Base-by-base conservation (phyloP, 2,329 filamentous ascomycete genomes). In the Cytospora paraplurivora region DNA sequence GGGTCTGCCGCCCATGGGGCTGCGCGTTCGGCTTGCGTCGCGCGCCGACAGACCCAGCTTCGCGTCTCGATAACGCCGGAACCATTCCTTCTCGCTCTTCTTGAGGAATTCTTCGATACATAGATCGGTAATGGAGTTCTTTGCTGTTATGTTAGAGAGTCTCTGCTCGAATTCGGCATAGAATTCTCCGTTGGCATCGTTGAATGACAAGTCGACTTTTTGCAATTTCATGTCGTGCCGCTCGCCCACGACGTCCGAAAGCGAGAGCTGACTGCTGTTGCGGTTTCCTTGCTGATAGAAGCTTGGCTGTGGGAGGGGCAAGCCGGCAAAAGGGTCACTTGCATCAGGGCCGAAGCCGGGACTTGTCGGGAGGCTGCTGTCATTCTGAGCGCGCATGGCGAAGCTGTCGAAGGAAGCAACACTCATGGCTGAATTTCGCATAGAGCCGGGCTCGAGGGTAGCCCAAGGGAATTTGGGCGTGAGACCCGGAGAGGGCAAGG, bases 61-160 rank as follows among this genome's bases (percentile, higher is more conserved):
- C 55, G 83, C 85, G 66, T 85, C 78, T 58, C 85, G 78, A 71
- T 86, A 83, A 37, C 80, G 76, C 62, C 80, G 77, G 70, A 87
- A 89, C 87, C 87, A 90, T 67, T 86, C 81, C 77, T 88, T 88
- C 74, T 90, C 86, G 47, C 85, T 87, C 71, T 85, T 85, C 67
- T 84, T 81, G 19, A 90, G 76, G 71, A 84, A 89, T 56, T 86
- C 81, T 68, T 89, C 87, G 66, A 89, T 88, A 71, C 87, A 89
- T 13, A 88, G 76, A 32, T 82, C 77, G 1, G 76, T 80, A 67
- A 85, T 81, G 0, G 85, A 88, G 66, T 83, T 88, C 67, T 81
- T 78, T 17, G 82, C 85, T 52, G 70, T 75, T 13, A 89, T 76
- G 5, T 74, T 73, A 27, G 84, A 81, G 1, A 89, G 79, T 71